phyloP scores from a whole-genome alignment of 1,284 basidiomycete species.

The Apiotrichum montevideense region DNA sequence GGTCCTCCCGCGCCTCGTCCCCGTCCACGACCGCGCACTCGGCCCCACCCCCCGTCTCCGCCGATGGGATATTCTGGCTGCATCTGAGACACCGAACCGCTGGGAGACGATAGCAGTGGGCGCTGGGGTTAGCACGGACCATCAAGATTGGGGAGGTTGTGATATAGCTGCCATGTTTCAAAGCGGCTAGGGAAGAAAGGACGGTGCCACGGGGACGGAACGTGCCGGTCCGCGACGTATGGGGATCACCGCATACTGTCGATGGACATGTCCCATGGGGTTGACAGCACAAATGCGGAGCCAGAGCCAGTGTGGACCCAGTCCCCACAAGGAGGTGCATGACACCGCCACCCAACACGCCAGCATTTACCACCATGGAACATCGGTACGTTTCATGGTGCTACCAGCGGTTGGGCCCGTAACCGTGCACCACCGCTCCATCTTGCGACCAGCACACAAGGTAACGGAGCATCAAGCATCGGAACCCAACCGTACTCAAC shows the following conservation, averaged over 20 bases:
- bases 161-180: neutral
- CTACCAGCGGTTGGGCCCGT: neutral
- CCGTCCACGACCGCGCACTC: neutral
- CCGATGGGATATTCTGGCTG: neutral
- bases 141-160: neutral
- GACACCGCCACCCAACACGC: too few species aligned
- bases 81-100: neutral
- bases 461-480: neutral
- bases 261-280: too few species aligned
- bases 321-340: too few species aligned
- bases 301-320: too few species aligned
- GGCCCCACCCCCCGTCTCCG: neutral
- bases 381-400: neutral
- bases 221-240: neutral
- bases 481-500: neutral
- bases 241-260: neutral
- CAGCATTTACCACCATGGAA: too few species aligned
- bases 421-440: neutral
- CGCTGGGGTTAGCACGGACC: neutral
- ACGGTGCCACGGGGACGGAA: too few species aligned
- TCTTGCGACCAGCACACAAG: too few species aligned
- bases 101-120: neutral
- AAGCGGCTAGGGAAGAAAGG: neutral
- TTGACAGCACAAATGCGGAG: too few species aligned
- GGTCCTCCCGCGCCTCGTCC: conserved; percentile 5